These are phyloP conservation scores for Phytophthora fragariaefolia DNA, from an alignment of 352 stramenopile genomes.

Conservation along the genomic window DNA sequence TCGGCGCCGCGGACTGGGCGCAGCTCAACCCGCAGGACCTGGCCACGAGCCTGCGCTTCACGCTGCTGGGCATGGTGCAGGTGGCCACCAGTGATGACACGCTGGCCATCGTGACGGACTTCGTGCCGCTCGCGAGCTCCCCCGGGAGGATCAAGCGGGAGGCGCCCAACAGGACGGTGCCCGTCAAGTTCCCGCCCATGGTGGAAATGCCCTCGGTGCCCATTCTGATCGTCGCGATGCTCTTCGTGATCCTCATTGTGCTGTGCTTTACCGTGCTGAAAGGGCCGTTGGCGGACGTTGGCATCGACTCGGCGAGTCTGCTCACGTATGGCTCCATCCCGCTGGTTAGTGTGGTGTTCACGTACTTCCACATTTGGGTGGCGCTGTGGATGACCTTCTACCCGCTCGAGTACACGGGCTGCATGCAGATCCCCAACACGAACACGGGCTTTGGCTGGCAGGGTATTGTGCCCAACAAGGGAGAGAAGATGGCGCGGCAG, in stretches of 20 bases:
- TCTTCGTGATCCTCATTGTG: slow-evolving; percentile 62
- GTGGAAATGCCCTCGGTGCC: slow-evolving; percentile 76
- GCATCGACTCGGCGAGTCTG: slow-evolving; percentile 68
- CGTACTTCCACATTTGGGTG: slow-evolving; percentile 96
- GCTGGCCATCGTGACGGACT: slow-evolving; percentile 83
- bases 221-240: slow-evolving; percentile 48
- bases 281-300: slow-evolving; percentile 51
- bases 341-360: slow-evolving; percentile 90
- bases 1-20: slow-evolving; percentile 65
- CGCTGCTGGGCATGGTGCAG: slow-evolving; percentile 86
- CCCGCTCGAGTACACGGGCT: slow-evolving; percentile 94
- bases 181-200: slow-evolving; percentile 86
- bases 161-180: slow-evolving; percentile 25
- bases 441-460: slow-evolving; percentile 97
- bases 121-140: slow-evolving; percentile 52
- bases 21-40: slow-evolving; percentile 65
- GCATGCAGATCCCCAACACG: slow-evolving; percentile 83
- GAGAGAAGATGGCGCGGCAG: slow-evolving; percentile 96
- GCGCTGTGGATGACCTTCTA: slow-evolving; percentile 99
- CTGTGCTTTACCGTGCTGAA: slow-evolving; percentile 85
- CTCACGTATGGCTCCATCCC: slow-evolving; percentile 88
- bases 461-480: slow-evolving; percentile 97
- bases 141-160: slow-evolving; percentile 29
- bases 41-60: slow-evolving; percentile 84
- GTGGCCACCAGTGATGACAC: slow-evolving; percentile 68